Base-by-base conservation (phyloP, 345 rosid genomes). In the Pistacia integerrima region DNA sequence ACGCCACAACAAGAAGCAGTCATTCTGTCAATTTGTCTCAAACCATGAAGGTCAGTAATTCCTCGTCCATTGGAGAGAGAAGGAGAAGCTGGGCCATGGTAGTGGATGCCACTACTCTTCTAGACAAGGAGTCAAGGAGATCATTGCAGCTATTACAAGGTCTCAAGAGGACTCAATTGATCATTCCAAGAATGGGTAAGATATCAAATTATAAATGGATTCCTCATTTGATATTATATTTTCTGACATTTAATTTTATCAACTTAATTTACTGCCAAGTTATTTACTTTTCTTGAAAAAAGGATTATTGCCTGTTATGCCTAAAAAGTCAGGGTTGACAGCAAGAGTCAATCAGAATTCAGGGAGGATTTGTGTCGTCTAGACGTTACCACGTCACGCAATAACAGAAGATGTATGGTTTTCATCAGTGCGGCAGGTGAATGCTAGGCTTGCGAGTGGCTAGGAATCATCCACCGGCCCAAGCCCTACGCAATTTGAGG, bases 111-210 rank as follows among this genome's bases (percentile, higher is more conserved):
- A 76, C 85, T 82, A 81, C 97, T 73, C 87, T 93, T 80, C 77
- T 96, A 63, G 87, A 88, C 81, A 89, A 80, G 76, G 91, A 85
- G 54, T 90, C 95, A 30, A 87, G 89, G 83, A 91, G 86, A 82
- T 81, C 95, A 57, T 77, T 94, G 60, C 90, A 89, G 84, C 88
- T 93, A 62, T 87, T 96, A 73, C 91, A 90, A 86, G 99, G 98
- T 79, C 90, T 96, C 77, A 92, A 87, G 81, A 87, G 95, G 63
- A 96, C 98, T 61, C 90, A 70, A 35, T 64, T 96, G 74, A 75
- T 91, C 79, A 78, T 94, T 74, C 97, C 97, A 68, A 84, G 92
- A 81, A 90, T 79, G 59, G 97, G 99, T 94, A 90, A 83, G 12
- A 54, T 14, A 54, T 13, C 13, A 59, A 46, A 64, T 61, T 48